Evolutionary conservation across 176 grass and related monocot genomes (phyloP).

Genomic region (Cenchrus americanus): DNA sequence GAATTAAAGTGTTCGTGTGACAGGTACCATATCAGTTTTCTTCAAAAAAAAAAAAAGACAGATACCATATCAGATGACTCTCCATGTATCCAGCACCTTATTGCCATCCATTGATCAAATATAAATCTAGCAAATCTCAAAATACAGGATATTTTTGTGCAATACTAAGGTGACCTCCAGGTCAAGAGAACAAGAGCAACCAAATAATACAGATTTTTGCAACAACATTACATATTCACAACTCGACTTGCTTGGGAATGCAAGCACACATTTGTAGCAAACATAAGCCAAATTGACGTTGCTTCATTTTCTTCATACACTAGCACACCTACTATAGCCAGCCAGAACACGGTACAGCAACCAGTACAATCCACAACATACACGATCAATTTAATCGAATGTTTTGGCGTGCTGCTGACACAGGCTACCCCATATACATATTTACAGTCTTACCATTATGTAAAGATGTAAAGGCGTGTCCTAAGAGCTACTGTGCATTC

Average conservation of each 20-base stretch:
- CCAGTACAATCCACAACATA: not conserved
- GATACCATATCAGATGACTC: no score
- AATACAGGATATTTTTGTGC: not conserved
- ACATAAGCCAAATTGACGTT: slow-evolving; percentile 8
- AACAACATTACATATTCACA: not conserved
- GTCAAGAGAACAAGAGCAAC: not conserved
- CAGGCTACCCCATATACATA: not conserved
- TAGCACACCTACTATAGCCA: not conserved
- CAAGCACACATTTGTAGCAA: not conserved
- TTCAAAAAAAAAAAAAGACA: no score
- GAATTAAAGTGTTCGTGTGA: no score
- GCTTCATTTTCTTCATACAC: not conserved
- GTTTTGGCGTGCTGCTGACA: not conserved
- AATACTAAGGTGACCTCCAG: not conserved
- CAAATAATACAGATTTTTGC: not conserved
- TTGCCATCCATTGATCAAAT: no score
- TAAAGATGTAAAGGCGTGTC: slow-evolving; percentile 14
- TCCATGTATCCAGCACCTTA: no score
- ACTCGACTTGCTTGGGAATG: not conserved
- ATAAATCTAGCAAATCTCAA: no score
- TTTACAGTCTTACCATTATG: not conserved
- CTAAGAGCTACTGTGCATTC: slow-evolving; percentile 65
- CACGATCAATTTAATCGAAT: not conserved
- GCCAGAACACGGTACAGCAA: not conserved
- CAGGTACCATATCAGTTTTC: no score